Evolutionary conservation across 2,329 filamentous ascomycete species (phyloP).

Genomic region (Septoria petroselini): DNA sequence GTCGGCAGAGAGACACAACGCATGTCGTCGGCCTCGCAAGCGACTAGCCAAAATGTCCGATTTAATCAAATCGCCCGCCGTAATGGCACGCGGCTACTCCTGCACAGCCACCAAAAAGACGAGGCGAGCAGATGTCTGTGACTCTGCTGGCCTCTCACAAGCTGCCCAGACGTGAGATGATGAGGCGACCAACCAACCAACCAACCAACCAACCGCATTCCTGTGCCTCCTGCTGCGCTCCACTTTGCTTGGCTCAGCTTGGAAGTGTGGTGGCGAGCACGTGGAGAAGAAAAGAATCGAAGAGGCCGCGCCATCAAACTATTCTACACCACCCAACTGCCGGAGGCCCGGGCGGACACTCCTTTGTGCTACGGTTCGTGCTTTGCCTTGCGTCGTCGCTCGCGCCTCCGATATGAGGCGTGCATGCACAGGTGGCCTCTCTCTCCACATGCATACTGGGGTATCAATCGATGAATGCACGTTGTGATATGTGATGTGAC

Average conservation of each 20-base stretch:
- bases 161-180: constrained; percentile 13
- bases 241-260: background rate
- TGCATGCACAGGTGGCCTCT: background rate
- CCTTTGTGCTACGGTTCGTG: background rate
- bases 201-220: constrained; percentile 17
- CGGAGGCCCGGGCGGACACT: constrained; percentile 9
- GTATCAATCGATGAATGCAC: no score
- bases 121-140: constrained; percentile 20
- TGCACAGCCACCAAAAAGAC: constrained; percentile 4
- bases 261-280: constrained; percentile 7
- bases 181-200: no score
- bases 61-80: constrained; percentile 4
- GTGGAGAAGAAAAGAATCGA: constrained; percentile 12
- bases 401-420: background rate
- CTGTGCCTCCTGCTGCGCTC: constrained; percentile 14
- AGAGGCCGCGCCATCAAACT: background rate
- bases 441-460: no score
- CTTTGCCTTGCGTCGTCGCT: background rate
- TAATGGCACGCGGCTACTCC: background rate
- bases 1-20: no score
- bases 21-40: constrained; percentile 11
- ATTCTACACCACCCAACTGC: no score
- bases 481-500: constrained; percentile 20
- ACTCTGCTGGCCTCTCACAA: constrained; percentile 2
- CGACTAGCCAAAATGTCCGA: constrained; percentile 4